Conservation (phyloP, 345 rosid genomes). For the Rhodamnia argentea region DNA sequence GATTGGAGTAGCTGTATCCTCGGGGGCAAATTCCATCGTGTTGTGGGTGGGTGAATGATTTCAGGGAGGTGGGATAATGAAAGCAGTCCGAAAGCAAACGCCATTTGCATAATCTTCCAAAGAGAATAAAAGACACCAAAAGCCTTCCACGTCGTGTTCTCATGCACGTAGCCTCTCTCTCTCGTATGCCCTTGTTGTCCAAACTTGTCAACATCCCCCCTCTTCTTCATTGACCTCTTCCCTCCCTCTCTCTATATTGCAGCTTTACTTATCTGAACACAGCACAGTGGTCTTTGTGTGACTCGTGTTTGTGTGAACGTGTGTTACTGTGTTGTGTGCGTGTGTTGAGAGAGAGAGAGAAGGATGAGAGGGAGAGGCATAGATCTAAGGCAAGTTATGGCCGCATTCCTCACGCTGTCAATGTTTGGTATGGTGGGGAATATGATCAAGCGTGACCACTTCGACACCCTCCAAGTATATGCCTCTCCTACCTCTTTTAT, state of each 20-base stretch:
- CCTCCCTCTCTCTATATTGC: background rate
- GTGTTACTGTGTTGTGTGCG: background rate
- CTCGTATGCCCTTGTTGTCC: background rate
- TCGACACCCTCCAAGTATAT: conserved; percentile 11
- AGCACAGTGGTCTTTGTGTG: background rate
- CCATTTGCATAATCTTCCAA: background rate
- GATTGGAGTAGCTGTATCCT: background rate
- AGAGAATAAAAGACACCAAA: background rate
- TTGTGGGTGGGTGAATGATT: background rate
- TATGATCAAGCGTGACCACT: conserved; percentile 28
- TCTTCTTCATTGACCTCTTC: background rate
- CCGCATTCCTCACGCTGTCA: background rate
- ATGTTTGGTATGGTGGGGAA: conserved; percentile 22
- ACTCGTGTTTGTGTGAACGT: background rate
- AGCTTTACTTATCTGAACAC: background rate
- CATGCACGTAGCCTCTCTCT: background rate
- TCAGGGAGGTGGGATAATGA: background rate
- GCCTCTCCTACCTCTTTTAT: background rate
- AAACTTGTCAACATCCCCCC: background rate
- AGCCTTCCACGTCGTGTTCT: background rate
- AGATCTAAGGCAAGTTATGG: background rate
- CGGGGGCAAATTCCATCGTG: background rate
- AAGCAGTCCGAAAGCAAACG: background rate
- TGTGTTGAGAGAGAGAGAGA: background rate
- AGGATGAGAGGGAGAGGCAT: background rate